Evolutionary conservation across 208 protist genomes (phyloP).

Genomic region (Wallacemonas sp.): DNA sequence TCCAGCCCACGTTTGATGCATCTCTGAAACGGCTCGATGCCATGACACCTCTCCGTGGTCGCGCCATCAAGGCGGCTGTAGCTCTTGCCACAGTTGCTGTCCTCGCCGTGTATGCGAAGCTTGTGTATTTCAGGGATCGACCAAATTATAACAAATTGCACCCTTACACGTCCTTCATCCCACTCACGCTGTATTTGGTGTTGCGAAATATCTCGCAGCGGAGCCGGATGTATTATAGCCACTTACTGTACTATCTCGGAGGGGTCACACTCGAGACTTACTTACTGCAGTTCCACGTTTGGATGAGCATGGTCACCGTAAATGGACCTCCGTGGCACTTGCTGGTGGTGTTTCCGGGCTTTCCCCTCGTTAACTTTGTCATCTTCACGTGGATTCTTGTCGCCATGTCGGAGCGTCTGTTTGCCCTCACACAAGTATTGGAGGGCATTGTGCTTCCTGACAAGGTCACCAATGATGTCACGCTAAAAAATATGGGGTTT

Average conservation of each 20-base stretch:
- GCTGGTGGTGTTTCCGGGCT: slow-evolving; percentile 29
- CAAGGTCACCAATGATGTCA: slow-evolving; percentile 9
- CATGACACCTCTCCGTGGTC: slow-evolving; percentile 15
- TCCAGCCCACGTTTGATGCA: slow-evolving; percentile 27
- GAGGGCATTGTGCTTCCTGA: slow-evolving; percentile 26
- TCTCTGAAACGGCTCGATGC: slow-evolving; percentile 32
- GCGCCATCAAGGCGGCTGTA: slow-evolving; percentile 23
- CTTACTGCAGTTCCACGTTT: slow-evolving; percentile 72
- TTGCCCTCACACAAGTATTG: slow-evolving; percentile 14
- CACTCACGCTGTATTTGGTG: slow-evolving; percentile 57
- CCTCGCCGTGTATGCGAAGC: slow-evolving; percentile 24
- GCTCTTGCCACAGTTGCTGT: slow-evolving; percentile 16
- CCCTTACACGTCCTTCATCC: slow-evolving; percentile 73
- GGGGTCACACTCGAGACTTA: slow-evolving; percentile 90
- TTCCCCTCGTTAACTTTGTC: slow-evolving; percentile 37
- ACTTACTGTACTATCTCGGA: slow-evolving; percentile 56
- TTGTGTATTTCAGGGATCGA: slow-evolving; percentile 30
- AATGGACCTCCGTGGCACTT: slow-evolving; percentile 40
- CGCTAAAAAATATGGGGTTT: slow-evolving; percentile 22
- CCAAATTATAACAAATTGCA: slow-evolving; percentile 68
- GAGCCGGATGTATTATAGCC: slow-evolving; percentile 41
- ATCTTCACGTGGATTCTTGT: slow-evolving; percentile 26
- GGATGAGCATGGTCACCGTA: slow-evolving; percentile 41
- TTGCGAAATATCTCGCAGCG: slow-evolving; percentile 63
- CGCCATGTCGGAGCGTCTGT: slow-evolving; percentile 33